A percentile compares a stretch with the other conserved stretches of the same genome.
phyloP scores from a whole-genome alignment of 2,329 filamentous ascomycete species.

The Aspergillus unguis region DNA sequence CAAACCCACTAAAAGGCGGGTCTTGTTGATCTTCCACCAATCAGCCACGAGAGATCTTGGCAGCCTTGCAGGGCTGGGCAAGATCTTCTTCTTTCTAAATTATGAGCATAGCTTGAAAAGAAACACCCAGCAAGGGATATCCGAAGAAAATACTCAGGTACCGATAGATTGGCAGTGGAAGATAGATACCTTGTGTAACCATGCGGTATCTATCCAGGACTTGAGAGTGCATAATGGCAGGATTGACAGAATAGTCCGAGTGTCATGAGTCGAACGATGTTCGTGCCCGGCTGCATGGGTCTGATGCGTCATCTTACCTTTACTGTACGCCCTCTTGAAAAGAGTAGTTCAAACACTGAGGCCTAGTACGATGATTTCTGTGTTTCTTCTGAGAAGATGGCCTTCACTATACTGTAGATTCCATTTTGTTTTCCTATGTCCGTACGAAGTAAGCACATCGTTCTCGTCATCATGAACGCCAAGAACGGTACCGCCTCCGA shows the following conservation, averaged over 20 bases:
- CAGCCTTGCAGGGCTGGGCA: constrained; percentile 24
- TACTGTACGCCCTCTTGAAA: neutral
- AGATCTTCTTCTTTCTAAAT: neutral
- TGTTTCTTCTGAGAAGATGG: no score
- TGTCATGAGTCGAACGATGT: neutral
- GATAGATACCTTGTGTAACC: constrained; percentile 2
- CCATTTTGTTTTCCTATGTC: no score
- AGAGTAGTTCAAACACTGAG: no score
- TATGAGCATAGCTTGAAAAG: neutral
- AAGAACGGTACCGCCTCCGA: neutral
- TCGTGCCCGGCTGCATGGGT: neutral
- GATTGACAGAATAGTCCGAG: constrained; percentile 1
- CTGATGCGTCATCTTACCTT: neutral
- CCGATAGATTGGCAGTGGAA: neutral
- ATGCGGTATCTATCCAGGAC: constrained; percentile 12
- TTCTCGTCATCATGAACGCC: no score
- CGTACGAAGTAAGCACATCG: no score
- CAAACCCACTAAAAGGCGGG: neutral
- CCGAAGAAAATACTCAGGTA: neutral
- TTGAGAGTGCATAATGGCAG: neutral
- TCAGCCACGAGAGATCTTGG: constrained; percentile 10
- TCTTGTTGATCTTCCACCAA: neutral
- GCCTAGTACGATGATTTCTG: no score
- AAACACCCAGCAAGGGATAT: neutral
- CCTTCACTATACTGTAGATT: no score